Evolutionary conservation across 345 rosid genomes (phyloP), one percentile per base, ranked within the genome.

Genomic region (Hibiscus trionum): DNA sequence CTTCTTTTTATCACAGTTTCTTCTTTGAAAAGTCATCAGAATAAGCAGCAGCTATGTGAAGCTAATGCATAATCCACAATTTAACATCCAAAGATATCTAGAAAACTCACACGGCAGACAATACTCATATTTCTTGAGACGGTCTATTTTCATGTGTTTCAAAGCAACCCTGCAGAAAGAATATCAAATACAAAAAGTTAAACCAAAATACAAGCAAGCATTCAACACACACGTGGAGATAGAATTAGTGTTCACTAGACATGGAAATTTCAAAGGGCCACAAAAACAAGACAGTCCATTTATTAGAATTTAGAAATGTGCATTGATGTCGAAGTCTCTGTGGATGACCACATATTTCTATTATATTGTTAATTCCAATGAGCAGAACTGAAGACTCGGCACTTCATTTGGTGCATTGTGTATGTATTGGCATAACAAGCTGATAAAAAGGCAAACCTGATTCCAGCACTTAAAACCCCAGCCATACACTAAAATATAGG

Each of bases 61-160:
- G 69, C 49, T 15, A 27, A 17, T 37, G 44, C 29, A 37, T 26
- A 72, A 72, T 59, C 47, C 47, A 72, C 33, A 50, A 62, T 66
- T 26, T 56, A 21, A 56, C 63, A 61, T 60, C 14, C 44, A 61
- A 60, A 67, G 19, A 49, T 19, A 66, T 70, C 61, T 27, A 78
- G 46, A n/a, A 75, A 77, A 90, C 98, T 93, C 77, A 95, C 99
- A 93, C 72, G 99, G 99, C 71, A 95, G 77, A 85, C 97, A 90
- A 75, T 95, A 95, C 78, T 93, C 98, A 29, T 82, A 95, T 84
- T 89, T 87, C 86, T 95, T 95, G 73, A 95, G 57, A 2, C 84
- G 93, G 7, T 93, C 99, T 80, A 87, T 80, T 86, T 96, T 96
- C 88, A 96, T 73, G 73, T 84, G 96, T 79, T 85, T 91, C 80